Evolutionary conservation across 495 filamentous ascomycete genomes (phyloP), one percentile per base, ranked within the genome.

Genomic region (Penicillium argentinense): DNA sequence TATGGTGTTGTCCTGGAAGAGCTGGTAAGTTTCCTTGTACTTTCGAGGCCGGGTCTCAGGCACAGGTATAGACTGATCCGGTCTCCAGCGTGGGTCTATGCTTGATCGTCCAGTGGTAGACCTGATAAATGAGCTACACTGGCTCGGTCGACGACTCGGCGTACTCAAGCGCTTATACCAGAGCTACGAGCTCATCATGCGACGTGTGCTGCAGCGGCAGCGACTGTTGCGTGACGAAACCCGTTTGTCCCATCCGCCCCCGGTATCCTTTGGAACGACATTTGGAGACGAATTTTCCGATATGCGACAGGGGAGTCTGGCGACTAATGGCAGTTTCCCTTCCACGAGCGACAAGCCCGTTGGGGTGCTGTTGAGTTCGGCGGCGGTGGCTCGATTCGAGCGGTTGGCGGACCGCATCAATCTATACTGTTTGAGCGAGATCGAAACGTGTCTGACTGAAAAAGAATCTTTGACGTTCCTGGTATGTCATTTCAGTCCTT

Each of bases 341-440:
- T 55, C 36, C 9, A 39, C 43, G n/a, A 43, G 53, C 9, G 63
- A 68, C 9, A 61, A 56, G 54, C 58, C 61, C 9, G 75, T 79
- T 4, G 84, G 83, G 3, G 78, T 83, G 9, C 68, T 67, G 21
- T 57, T 95, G 27, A 81, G 79, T 36, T 73, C 79, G 13, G 78
- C 83, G 0, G 85, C 89, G 1, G 75, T 81, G 40, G 80, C 82
- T 27, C 81, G 87, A 19, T 95, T 95, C 56, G 84, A 89, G 51
- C 73, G 89, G 37, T 69, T 95, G 12, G 73, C 80, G 16, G 86
- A 95, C 60, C 80, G 85, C 1, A 84, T 93, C 47, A 80, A 85
- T 44, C 73, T 90, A 29, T 87, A 92, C 39, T 89, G 88, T 40
- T 60, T 95, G 57, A 87, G 82, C 44, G 86, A 91, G 58, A 87